Conservation (phyloP, 208 protist genomes). For the Zelonia costaricensis region DNA sequence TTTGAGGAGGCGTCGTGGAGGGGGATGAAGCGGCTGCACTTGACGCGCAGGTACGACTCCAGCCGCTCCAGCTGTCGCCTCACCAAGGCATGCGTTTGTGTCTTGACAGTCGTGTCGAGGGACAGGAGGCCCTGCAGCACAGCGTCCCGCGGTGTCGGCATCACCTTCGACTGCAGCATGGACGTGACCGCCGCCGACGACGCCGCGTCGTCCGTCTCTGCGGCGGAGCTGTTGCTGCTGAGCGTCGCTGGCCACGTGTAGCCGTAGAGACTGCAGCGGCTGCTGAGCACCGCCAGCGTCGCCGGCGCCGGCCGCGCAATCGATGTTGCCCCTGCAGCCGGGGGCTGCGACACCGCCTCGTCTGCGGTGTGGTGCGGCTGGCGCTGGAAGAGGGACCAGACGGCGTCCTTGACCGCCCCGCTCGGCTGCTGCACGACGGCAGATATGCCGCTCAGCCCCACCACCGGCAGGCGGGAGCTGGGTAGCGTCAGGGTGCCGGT, state of each 20-base stretch:
- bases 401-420: slow-evolving; percentile 21
- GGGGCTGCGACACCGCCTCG: background rate
- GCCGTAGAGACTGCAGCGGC: slow-evolving; percentile 39
- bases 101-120: slow-evolving; percentile 41
- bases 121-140: slow-evolving; percentile 60
- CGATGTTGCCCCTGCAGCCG: background rate
- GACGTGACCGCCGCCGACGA: slow-evolving; percentile 2
- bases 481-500: slow-evolving; percentile 59
- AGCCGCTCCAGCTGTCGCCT: slow-evolving; percentile 37
- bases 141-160: slow-evolving; percentile 19
- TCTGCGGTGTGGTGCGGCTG: background rate
- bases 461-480: slow-evolving; percentile 64
- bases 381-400: slow-evolving; percentile 31
- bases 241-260: slow-evolving; percentile 38
- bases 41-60: slow-evolving; percentile 61
- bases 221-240: background rate
- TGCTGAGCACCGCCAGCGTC: slow-evolving; percentile 27
- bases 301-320: slow-evolving; percentile 9
- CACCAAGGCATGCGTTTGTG: slow-evolving; percentile 9
- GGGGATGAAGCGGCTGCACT: slow-evolving; percentile 44
- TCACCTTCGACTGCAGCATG: slow-evolving; percentile 7
- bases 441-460: slow-evolving; percentile 58
- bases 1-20: slow-evolving; percentile 1
- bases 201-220: background rate
- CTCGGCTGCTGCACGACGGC: slow-evolving; percentile 29